These are phyloP conservation scores for Macaranga tanarius DNA, from an alignment of 441 rosid genomes.

Conservation along the genomic window DNA sequence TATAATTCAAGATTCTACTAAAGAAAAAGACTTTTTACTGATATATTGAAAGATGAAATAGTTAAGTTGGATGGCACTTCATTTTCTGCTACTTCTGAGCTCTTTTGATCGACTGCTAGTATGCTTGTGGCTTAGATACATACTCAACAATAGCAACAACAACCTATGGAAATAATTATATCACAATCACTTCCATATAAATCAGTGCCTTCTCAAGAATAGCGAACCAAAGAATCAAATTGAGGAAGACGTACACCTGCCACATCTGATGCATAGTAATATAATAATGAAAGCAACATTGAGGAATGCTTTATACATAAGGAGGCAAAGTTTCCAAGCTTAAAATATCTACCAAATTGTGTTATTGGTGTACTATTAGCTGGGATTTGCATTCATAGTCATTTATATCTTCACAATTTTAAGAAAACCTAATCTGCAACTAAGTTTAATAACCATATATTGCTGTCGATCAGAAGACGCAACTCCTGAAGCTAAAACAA, in stretches of 20 bases:
- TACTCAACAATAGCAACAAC: slow-evolving; percentile 16
- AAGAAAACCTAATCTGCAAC: slow-evolving; percentile 56
- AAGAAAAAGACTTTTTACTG: slow-evolving; percentile 60
- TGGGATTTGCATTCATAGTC: slow-evolving; percentile 10
- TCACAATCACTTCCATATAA: not conserved
- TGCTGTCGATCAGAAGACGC: slow-evolving; percentile 11
- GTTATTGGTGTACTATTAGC: slow-evolving; percentile 4
- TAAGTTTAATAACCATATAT: slow-evolving; percentile 40
- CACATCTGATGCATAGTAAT: not conserved
- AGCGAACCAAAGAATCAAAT: slow-evolving; percentile 33
- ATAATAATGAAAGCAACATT: not conserved
- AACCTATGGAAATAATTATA: slow-evolving; percentile 4
- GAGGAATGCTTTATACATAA: not conserved
- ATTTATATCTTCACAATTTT: slow-evolving; percentile 46
- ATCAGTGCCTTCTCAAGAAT: slow-evolving; percentile 20
- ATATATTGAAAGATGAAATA: slow-evolving; percentile 74
- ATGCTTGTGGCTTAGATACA: slow-evolving; percentile 15
- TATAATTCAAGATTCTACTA: slow-evolving; percentile 42
- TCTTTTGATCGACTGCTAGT: slow-evolving; percentile 10
- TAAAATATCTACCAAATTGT: slow-evolving; percentile 17
- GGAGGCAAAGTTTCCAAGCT: slow-evolving; percentile 13
- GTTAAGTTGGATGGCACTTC: slow-evolving; percentile 53
- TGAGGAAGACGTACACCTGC: slow-evolving; percentile 8
- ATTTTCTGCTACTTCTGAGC: not conserved
- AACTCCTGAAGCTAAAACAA: slow-evolving; percentile 35